A percentile compares a stretch with the other conserved stretches of the same genome.
Conservation (phyloP, 1,139 yeast species). For the Meyerozyma guilliermondii region DNA sequence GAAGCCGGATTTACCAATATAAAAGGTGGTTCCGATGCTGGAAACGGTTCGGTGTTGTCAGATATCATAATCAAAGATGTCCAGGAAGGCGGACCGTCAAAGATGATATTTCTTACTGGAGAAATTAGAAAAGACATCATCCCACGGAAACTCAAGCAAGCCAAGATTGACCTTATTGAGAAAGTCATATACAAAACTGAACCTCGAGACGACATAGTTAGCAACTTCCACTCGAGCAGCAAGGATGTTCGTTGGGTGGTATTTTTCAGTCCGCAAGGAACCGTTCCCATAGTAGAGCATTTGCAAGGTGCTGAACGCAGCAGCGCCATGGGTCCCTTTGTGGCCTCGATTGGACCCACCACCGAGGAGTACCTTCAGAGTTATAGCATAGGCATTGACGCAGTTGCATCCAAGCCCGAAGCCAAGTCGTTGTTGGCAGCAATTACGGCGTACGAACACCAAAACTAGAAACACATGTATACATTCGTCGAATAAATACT, state of each 20-base stretch:
- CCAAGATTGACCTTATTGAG: slow-evolving; percentile 50
- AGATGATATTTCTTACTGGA: slow-evolving; percentile 82
- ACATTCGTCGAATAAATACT: neutral
- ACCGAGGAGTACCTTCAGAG: slow-evolving; percentile 60
- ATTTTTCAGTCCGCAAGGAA: slow-evolving; percentile 90
- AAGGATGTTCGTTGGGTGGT: slow-evolving; percentile 53
- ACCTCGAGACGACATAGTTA: slow-evolving; percentile 40
- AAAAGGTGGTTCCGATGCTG: slow-evolving; percentile 71
- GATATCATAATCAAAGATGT: slow-evolving; percentile 51
- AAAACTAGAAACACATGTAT: slow-evolving; percentile 1
- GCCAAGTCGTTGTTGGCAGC: slow-evolving; percentile 50
- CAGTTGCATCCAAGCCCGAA: slow-evolving; percentile 71
- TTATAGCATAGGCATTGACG: slow-evolving; percentile 51
- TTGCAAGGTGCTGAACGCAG: slow-evolving; percentile 20
- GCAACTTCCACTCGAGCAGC: slow-evolving; percentile 27
- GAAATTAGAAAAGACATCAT: slow-evolving; percentile 78
- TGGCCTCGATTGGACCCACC: slow-evolving; percentile 93
- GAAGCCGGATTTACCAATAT: slow-evolving; percentile 64
- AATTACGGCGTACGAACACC: slow-evolving; percentile 13
- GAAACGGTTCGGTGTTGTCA: slow-evolving; percentile 72
- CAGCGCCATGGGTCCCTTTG: slow-evolving; percentile 21
- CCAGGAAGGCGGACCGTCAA: slow-evolving; percentile 13
- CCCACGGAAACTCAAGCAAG: slow-evolving; percentile 50
- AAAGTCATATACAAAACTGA: slow-evolving; percentile 66
- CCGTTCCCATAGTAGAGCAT: slow-evolving; percentile 52